A percentile compares a stretch with the other conserved stretches of the same genome.
Conservation (phyloP, 192 early-diverging fungal genomes). For the Gigaspora rosea region DNA sequence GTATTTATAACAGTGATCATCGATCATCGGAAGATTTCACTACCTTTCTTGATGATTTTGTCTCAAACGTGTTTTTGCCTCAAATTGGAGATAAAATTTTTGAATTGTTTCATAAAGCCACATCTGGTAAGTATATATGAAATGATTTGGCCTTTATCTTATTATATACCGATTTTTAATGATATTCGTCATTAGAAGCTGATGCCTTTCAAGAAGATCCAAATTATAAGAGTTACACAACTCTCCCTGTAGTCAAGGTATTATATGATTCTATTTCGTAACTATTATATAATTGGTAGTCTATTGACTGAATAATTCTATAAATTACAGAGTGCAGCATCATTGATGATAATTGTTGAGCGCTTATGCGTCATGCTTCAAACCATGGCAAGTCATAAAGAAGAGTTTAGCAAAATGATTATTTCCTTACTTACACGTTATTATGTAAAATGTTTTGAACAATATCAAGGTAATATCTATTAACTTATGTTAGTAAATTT, state of each 20-base stretch:
- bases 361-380: constrained; percentile 63
- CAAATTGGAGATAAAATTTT: constrained; percentile 83
- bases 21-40: constrained; percentile 53
- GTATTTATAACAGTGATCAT: constrained; percentile 32
- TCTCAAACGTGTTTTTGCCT: constrained; percentile 79
- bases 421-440: constrained; percentile 66
- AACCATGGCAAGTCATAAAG: constrained; percentile 66
- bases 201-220: constrained; percentile 55
- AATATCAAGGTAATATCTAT: constrained; percentile 47
- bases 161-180: not conserved
- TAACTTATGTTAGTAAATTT: constrained; percentile 7
- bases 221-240: constrained; percentile 52
- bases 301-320: no score
- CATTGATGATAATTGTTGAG: constrained; percentile 62
- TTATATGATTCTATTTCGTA: no score
- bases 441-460: constrained; percentile 67
- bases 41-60: constrained; percentile 75
- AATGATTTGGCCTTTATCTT: not conserved
- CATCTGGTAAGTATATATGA: constrained; percentile 52
- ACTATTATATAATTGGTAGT: no score
- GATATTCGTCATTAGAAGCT: constrained; percentile 28
- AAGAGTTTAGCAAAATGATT: constrained; percentile 71
- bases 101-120: constrained; percentile 66
- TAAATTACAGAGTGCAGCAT: constrained; percentile 56
- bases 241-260: constrained; percentile 73